Evolutionary conservation across 1,284 basidiomycete species (phyloP).

Genomic region (Somion occarium): DNA sequence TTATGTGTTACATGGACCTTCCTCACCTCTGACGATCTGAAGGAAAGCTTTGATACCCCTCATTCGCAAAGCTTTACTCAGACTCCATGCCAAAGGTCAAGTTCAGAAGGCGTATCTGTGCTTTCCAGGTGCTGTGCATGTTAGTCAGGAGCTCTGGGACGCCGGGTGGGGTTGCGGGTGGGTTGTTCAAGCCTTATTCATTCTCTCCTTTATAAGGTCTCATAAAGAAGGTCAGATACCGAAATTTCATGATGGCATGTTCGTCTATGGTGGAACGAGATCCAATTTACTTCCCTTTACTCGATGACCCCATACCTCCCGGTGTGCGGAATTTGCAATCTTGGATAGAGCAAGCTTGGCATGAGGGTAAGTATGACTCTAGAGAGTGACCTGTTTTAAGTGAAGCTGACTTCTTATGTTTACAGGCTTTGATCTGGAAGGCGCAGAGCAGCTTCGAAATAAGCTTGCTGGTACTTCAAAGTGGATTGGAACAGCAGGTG

Average conservation of each 20-base stretch:
- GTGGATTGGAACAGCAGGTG: slow-evolving; percentile 80
- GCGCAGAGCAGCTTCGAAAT: slow-evolving; percentile 53
- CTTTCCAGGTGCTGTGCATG: slow-evolving; percentile 55
- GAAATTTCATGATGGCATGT: slow-evolving; percentile 83
- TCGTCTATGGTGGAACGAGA: slow-evolving; percentile 65
- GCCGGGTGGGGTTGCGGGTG: slow-evolving; percentile 73
- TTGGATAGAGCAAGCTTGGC: slow-evolving; percentile 82
- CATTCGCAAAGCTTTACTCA: slow-evolving; percentile 51
- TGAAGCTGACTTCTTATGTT: not conserved
- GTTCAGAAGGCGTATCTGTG: slow-evolving; percentile 66
- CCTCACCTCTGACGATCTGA: not conserved
- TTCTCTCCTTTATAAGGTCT: too few species aligned
- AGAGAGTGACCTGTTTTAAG: not conserved
- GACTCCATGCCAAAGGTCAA: slow-evolving; percentile 44
- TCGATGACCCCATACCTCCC: slow-evolving; percentile 54
- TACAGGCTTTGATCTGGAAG: slow-evolving; percentile 71
- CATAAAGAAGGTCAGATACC: too few species aligned
- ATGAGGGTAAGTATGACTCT: slow-evolving; percentile 37
- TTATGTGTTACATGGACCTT: not conserved
- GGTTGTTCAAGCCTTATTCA: too few species aligned
- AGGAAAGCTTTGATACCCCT: slow-evolving; percentile 61
- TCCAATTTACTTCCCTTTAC: slow-evolving; percentile 52
- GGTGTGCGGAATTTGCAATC: slow-evolving; percentile 69
- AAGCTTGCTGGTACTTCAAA: slow-evolving; percentile 61
- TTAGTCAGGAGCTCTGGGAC: slow-evolving; percentile 56